Conservation (phyloP, 1,139 yeast species). For the Eremothecium cymbalariae region DNA sequence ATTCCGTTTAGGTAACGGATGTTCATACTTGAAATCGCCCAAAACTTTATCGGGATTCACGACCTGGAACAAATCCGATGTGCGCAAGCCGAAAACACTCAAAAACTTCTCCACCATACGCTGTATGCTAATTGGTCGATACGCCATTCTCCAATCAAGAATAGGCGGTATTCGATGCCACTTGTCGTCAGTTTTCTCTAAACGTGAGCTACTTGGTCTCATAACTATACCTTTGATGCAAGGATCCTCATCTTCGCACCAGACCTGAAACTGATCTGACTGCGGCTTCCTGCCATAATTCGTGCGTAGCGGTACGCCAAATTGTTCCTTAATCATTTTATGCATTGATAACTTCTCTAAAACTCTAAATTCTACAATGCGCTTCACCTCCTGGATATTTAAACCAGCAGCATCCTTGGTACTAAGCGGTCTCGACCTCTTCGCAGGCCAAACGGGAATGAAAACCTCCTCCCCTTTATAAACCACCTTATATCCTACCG, state of each 20-base stretch:
- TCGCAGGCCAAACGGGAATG: slow-evolving; percentile 26
- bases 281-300: slow-evolving; percentile 17
- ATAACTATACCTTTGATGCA: slow-evolving; percentile 25
- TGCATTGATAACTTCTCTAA: slow-evolving; percentile 24
- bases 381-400: slow-evolving; percentile 18
- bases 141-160: slow-evolving; percentile 24
- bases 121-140: slow-evolving; percentile 20
- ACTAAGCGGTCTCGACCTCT: slow-evolving; percentile 21
- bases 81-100: slow-evolving; percentile 18
- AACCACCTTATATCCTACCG: slow-evolving; percentile 24
- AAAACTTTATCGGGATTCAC: slow-evolving; percentile 22
- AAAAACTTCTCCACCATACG: slow-evolving; percentile 14
- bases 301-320: slow-evolving; percentile 26
- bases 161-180: slow-evolving; percentile 26
- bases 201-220: slow-evolving; percentile 10
- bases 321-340: slow-evolving; percentile 28
- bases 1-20: slow-evolving; percentile 16
- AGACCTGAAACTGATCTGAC: slow-evolving; percentile 20
- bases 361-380: slow-evolving; percentile 18
- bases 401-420: slow-evolving; percentile 19
- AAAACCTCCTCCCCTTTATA: slow-evolving; percentile 22
- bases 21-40: slow-evolving; percentile 27
- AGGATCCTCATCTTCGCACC: slow-evolving; percentile 30
- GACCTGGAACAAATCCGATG: slow-evolving; percentile 22
- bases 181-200: background rate